phyloP scores from a whole-genome alignment of 495 filamentous ascomycete genomes.

The Penicillium cinerascens region DNA sequence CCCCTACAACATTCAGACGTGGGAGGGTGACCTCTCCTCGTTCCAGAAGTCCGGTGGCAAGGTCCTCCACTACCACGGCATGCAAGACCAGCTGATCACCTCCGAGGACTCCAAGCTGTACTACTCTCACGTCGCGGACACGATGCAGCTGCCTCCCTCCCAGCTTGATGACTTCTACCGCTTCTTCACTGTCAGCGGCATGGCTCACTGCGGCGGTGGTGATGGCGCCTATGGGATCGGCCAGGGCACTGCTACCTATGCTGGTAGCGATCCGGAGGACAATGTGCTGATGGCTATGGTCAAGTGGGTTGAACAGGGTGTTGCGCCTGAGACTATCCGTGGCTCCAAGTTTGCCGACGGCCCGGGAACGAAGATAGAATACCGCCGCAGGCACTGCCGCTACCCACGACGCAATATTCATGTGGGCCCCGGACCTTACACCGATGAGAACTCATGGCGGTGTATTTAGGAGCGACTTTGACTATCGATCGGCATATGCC shows the following conservation, averaged over 20 bases:
- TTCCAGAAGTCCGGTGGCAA: conserved; percentile 46
- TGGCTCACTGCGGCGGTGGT: conserved; percentile 44
- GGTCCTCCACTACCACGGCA: conserved; percentile 50
- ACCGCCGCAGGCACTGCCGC: conserved; percentile 39
- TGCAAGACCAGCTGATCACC: conserved; percentile 45
- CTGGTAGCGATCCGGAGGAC: conserved; percentile 28
- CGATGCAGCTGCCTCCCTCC: conserved; percentile 37
- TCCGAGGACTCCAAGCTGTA: conserved; percentile 42
- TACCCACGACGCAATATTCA: conserved; percentile 39
- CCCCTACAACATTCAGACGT: conserved; percentile 49
- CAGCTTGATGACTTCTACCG: conserved; percentile 41
- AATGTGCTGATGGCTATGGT: conserved; percentile 56
- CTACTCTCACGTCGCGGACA: conserved; percentile 41
- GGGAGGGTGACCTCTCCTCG: conserved; percentile 42
- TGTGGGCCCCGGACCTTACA: conserved; percentile 38
- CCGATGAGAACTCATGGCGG: conserved; percentile 39
- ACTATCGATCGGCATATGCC: too few species aligned
- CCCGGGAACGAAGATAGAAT: conserved; percentile 28
- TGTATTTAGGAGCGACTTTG: conserved; percentile 22
- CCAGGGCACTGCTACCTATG: conserved; percentile 32
- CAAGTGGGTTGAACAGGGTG: conserved; percentile 57
- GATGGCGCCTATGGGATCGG: conserved; percentile 55
- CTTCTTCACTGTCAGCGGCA: conserved; percentile 13
- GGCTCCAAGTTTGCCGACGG: conserved; percentile 53
- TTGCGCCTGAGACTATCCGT: conserved; percentile 50